Conservation (phyloP, 305 asterid species). For the Salvia sclarea region DNA sequence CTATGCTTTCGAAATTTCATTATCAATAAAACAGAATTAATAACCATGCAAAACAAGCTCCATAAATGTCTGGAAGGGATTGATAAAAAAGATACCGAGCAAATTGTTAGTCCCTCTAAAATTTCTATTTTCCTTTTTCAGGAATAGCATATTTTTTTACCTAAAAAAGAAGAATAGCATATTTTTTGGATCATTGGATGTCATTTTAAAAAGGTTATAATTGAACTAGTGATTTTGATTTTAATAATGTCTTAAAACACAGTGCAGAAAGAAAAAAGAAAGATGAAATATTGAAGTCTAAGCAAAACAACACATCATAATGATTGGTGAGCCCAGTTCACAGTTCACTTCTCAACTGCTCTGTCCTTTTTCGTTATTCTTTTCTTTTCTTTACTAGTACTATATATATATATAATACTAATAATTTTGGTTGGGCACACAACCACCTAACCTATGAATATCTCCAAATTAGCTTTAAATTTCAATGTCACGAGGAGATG, state of each 20-base stretch:
- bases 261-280: neutral
- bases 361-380: conserved; percentile 10
- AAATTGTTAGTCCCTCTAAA: too few relatives aligned
- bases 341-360: conserved; percentile 33
- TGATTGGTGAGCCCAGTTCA: conserved; percentile 26
- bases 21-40: neutral
- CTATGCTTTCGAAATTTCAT: conserved; percentile 18
- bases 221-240: neutral
- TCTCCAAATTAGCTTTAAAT: neutral
- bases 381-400: conserved; percentile 3
- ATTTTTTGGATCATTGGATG: too few relatives aligned
- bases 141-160: too few relatives aligned
- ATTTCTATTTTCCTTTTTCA: too few relatives aligned
- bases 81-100: neutral
- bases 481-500: neutral
- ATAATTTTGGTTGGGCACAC: too few relatives aligned
- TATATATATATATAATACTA: neutral
- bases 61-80: neutral
- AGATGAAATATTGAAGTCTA: conserved; percentile 24
- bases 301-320: conserved; percentile 27
- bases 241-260: neutral
- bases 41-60: neutral
- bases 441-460: neutral
- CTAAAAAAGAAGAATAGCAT: too few relatives aligned
- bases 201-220: too few relatives aligned